These are phyloP conservation scores for Plantago rigida DNA, from an alignment of 305 asterid species.

Conservation along the genomic window DNA sequence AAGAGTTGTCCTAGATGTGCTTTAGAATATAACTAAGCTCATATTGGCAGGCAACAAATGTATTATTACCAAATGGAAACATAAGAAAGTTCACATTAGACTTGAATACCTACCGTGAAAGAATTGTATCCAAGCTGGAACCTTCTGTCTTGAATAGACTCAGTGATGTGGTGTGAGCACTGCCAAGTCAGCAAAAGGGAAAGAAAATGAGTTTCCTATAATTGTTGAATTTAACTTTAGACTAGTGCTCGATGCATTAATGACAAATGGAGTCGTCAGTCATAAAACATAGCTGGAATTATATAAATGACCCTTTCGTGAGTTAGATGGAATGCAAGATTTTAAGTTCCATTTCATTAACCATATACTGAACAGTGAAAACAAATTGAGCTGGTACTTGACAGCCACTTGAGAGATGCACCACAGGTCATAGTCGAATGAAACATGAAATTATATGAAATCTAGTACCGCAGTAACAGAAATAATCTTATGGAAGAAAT, in stretches of 20 bases:
- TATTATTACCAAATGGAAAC: slow-evolving; percentile 7
- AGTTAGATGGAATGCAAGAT: not conserved
- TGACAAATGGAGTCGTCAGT: slow-evolving; percentile 5
- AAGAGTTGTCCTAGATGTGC: not conserved
- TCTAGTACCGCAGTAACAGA: too few relatives aligned
- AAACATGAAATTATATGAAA: not conserved
- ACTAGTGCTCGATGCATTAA: slow-evolving; percentile 18
- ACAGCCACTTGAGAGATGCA: not conserved
- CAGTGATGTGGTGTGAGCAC: slow-evolving; percentile 72
- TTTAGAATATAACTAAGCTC: not conserved
- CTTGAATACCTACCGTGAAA: slow-evolving; percentile 35
- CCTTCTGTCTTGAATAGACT: slow-evolving; percentile 43
- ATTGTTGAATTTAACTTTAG: slow-evolving; percentile 9
- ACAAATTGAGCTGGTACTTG: not conserved
- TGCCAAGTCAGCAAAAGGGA: slow-evolving; percentile 34
- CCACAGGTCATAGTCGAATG: not conserved
- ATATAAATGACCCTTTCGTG: too few relatives aligned
- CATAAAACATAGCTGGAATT: too few relatives aligned
- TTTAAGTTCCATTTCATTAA: not conserved
- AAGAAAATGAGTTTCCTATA: slow-evolving; percentile 23
- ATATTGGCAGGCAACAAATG: slow-evolving; percentile 9
- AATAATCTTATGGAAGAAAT: too few relatives aligned
- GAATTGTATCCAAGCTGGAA: slow-evolving; percentile 40
- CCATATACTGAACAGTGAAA: not conserved
- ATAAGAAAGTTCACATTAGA: slow-evolving; percentile 15